Percentiles rank a stretch among this genome's conserved stretches.
Conservation (phyloP, 352 stramenopile genomes). For the Pythium diclinum region DNA sequence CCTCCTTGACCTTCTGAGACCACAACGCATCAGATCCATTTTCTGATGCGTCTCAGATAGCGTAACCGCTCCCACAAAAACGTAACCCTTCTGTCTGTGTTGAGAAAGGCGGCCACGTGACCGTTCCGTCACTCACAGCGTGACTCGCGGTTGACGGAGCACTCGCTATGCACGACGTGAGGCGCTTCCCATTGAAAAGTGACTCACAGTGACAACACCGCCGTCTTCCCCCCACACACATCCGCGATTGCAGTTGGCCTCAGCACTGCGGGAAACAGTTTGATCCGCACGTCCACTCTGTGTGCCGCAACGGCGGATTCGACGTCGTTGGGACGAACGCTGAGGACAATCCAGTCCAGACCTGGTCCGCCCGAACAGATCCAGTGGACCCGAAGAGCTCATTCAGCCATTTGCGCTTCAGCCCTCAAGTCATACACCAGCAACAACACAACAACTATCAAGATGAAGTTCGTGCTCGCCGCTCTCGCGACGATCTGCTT, state of each 20-base stretch:
- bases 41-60: neutral
- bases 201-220: neutral
- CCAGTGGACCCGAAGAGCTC: neutral
- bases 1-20: neutral
- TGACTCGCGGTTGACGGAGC: neutral
- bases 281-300: neutral
- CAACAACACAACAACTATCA: neutral
- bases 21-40: neutral
- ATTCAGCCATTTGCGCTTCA: slow-evolving; percentile 14
- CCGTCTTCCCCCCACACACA: neutral
- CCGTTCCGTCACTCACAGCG: neutral
- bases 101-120: neutral
- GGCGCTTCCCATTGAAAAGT: neutral
- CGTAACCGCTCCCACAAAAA: neutral
- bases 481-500: slow-evolving; percentile 14
- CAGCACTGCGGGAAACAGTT: neutral
- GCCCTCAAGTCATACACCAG: neutral
- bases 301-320: neutral
- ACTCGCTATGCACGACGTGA: neutral
- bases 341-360: neutral
- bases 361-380: neutral
- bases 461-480: slow-evolving; percentile 26
- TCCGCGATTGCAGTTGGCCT: neutral
- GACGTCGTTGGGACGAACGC: neutral
- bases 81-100: neutral